phyloP scores from a whole-genome alignment of 805 yeast species.

The Nakazawaea populi region DNA sequence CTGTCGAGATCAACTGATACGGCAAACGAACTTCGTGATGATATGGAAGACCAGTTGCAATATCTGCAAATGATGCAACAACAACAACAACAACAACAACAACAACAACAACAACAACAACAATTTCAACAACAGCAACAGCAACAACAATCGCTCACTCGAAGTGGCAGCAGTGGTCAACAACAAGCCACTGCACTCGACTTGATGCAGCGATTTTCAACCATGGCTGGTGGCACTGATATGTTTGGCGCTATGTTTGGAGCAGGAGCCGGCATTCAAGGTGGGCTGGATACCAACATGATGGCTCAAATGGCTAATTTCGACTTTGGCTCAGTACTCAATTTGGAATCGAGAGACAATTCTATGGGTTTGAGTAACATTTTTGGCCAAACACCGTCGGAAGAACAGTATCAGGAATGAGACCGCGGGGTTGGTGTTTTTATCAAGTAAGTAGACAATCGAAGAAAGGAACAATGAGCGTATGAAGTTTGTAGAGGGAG shows the following conservation, averaged over 20 bases:
- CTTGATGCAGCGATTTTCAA: no score
- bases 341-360: not conserved
- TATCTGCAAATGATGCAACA: conserved; percentile 1
- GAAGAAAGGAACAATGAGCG: no score
- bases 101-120: not conserved
- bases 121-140: conserved; percentile 4
- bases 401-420: not conserved
- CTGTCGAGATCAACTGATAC: not conserved
- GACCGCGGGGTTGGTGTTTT: no score
- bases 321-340: not conserved
- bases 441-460: no score
- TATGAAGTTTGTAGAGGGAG: no score
- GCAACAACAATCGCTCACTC: not conserved
- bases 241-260: no score
- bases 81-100: conserved; percentile 9
- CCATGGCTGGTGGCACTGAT: no score
- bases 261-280: no score
- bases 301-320: not conserved
- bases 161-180: no score
- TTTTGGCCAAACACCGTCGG: not conserved
- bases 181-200: no score
- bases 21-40: not conserved
- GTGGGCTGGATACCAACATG: no score
- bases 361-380: conserved; percentile 5
- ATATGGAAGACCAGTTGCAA: not conserved